These are phyloP conservation scores for Rubia balearica DNA, from an alignment of 305 asterid species.

Conservation along the genomic window DNA sequence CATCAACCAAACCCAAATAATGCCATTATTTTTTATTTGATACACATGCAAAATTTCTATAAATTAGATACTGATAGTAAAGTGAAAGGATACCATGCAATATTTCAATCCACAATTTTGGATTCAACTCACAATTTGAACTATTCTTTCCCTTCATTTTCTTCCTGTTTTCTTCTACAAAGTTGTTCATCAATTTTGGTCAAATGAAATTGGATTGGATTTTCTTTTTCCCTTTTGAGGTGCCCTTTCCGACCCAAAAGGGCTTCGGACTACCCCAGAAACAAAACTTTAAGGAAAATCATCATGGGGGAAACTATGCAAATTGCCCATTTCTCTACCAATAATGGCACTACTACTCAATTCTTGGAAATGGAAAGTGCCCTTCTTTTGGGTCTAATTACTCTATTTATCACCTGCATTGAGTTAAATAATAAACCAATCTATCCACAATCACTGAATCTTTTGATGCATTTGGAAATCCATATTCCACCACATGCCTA, in stretches of 20 bases:
- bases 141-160: neutral
- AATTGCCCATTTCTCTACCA: neutral
- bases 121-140: neutral
- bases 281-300: neutral
- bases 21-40: neutral
- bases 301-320: neutral
- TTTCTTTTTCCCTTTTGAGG: constrained; percentile 10
- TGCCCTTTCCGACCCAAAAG: constrained; percentile 7
- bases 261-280: neutral
- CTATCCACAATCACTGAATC: neutral
- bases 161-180: neutral
- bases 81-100: constrained; percentile 9
- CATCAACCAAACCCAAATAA: neutral
- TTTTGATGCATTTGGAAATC: neutral
- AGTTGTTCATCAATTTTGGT: constrained; percentile 8
- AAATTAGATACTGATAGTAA: neutral
- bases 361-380: neutral
- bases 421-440: neutral
- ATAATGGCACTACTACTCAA: neutral
- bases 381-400: neutral
- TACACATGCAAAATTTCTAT: neutral
- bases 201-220: constrained; percentile 7
- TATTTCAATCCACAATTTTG: neutral
- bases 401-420: neutral
- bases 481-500: neutral